A percentile compares a stretch with the other conserved stretches of the same genome.
phyloP scores from a whole-genome alignment of 371 early-diverging fungal genomes.

The Mucor irregularis region DNA sequence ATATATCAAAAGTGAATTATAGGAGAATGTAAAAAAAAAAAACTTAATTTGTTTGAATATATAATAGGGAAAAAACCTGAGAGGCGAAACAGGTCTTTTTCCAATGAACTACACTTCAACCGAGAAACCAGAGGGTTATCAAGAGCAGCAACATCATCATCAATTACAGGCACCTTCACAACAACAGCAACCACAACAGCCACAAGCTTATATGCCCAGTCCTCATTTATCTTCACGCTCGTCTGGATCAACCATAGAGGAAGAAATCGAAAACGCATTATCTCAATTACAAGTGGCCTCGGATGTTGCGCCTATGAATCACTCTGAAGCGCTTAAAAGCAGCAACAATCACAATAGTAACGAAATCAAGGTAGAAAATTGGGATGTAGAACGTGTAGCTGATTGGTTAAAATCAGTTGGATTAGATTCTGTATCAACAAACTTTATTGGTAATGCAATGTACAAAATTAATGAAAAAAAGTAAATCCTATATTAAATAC shows the following conservation, averaged over 20 bases:
- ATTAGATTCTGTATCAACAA: slow-evolving; percentile 50
- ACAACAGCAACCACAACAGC: neutral
- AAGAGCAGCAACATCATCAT: neutral
- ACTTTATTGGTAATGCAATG: slow-evolving; percentile 58
- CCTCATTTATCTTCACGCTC: slow-evolving; percentile 21
- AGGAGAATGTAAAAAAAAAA: neutral
- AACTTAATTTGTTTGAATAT: neutral
- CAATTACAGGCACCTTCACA: neutral
- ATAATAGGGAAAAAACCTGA: slow-evolving; percentile 54
- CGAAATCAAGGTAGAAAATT: slow-evolving; percentile 27
- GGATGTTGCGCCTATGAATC: too few relatives aligned
- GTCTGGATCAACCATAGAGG: slow-evolving; percentile 27
- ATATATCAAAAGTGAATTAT: neutral
- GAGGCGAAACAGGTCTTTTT: slow-evolving; percentile 74
- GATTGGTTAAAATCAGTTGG: slow-evolving; percentile 54
- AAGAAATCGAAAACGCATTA: slow-evolving; percentile 32
- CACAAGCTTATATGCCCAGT: slow-evolving; percentile 14
- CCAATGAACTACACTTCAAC: slow-evolving; percentile 69
- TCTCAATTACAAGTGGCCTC: slow-evolving; percentile 22
- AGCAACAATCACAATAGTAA: neutral
- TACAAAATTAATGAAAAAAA: too few relatives aligned
- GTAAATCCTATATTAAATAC: neutral
- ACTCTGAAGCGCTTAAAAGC: too few relatives aligned
- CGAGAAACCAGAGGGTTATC: slow-evolving; percentile 20
- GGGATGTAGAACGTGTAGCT: slow-evolving; percentile 46